A percentile compares a stretch with the other conserved stretches of the same genome.
phyloP scores from a whole-genome alignment of 306 rosid species.

The Cyamopsis tetragonoloba region DNA sequence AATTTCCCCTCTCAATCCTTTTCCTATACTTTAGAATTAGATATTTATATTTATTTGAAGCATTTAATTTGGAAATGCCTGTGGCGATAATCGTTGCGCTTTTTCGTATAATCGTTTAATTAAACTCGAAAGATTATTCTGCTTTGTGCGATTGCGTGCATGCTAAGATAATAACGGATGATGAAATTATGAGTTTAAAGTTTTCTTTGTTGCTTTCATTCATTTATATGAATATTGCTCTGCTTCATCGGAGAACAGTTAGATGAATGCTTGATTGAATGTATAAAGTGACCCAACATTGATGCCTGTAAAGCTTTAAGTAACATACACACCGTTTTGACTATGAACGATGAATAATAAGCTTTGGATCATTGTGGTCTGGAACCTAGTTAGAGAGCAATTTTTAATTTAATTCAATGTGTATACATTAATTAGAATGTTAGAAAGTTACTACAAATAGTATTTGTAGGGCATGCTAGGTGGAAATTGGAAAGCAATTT shows the following conservation, averaged over 20 bases:
- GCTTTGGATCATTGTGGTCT: not conserved
- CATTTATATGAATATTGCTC: not conserved
- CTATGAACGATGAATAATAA: not conserved
- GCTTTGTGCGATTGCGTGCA: not conserved
- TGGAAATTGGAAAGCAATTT: conserved; percentile 1
- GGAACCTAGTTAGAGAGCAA: not conserved
- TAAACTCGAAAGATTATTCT: not conserved
- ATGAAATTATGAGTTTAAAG: not conserved
- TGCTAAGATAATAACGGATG: not conserved
- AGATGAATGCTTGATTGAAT: not conserved
- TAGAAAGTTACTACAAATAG: not conserved
- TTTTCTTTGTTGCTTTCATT: not conserved
- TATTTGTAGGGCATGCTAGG: not conserved
- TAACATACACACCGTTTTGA: no score
- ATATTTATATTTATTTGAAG: not conserved
- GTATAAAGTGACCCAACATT: not conserved
- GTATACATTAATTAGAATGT: not conserved
- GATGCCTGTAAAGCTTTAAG: not conserved
- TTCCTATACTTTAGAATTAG: not conserved
- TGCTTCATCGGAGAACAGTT: not conserved
- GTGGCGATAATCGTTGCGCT: not conserved
- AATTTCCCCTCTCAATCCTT: not conserved
- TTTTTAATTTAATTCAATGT: not conserved
- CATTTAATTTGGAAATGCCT: not conserved
- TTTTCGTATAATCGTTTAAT: not conserved